Evolutionary conservation across 2,329 filamentous ascomycete genomes (phyloP), one percentile per base, ranked within the genome.

Genomic region (Colletotrichum neosansevieriae): DNA sequence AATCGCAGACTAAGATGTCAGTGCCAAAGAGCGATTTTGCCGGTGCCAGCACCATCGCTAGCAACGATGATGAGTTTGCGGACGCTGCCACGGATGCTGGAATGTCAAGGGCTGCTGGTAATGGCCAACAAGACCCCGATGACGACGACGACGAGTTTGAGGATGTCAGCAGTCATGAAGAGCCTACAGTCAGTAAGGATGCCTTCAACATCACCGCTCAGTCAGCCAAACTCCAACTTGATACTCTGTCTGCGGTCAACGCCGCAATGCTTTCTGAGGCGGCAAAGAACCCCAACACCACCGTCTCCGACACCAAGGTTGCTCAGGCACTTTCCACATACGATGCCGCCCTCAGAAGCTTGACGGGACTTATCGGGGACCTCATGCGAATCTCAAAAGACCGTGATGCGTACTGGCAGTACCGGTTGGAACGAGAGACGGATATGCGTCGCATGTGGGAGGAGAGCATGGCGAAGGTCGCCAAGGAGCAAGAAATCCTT

Each of bases 401-500:
- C 76, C 92, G 97, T 58, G 96, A 99, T 79, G 90, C 94, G 0
- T 97, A 97, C 78, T 99, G 96, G 96, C 95, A 98, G 78, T 97
- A 97, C 77, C 91, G 94, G 13, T 84, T 99, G 45, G 94, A 97
- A 73, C 91, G 94, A 61, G 96, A 99, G 81, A 91, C 91, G 49
- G 93, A 97, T 76, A 91, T 98, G 81, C 90, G 96, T 42, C 91
- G 93, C 68, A 93, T 99, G 89, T 99, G 96, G 96, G 96, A 99
- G 80, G 96, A 99, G 75, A 98, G 94, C 80, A 98, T 99, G 96
- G 94, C 96, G 10, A 91, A 94, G 74, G 92, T 99, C n/a, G 96
- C 94, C 17, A 90, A 89, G 63, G 96, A 99, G 78, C 96, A 99
- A 74, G 96, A 98, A 79, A 88, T 94, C 58, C 86, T 99, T 1